phyloP scores from a whole-genome alignment of 179 eudicot genomes.

The Monotropa hypopitys region DNA sequence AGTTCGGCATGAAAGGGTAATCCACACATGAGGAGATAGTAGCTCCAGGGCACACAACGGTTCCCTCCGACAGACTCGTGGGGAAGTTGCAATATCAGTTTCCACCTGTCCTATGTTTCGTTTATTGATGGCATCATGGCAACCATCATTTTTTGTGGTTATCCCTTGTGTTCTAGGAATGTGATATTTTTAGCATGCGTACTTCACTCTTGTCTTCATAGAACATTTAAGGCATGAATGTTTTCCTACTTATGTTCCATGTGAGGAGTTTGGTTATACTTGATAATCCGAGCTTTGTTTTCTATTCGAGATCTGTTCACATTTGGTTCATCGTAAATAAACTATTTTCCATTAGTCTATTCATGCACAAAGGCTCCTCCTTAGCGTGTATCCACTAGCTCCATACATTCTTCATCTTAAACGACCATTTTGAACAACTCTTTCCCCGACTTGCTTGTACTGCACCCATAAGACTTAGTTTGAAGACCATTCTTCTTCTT shows the following conservation, averaged over 20 bases:
- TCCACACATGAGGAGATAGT: too few species aligned
- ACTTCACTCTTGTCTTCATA: background rate
- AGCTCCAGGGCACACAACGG: too few species aligned
- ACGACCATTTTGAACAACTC: background rate
- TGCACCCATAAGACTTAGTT: background rate
- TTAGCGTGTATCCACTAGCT: background rate
- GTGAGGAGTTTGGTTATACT: too few species aligned
- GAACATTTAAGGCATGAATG: background rate
- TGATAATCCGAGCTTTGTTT: too few species aligned
- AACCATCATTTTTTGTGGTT: background rate
- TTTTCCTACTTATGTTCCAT: background rate
- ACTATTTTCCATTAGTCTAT: too few species aligned
- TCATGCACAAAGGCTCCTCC: too few species aligned
- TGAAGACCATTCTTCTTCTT: background rate
- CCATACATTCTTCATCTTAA: background rate
- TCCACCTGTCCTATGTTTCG: too few species aligned
- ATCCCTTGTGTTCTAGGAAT: background rate
- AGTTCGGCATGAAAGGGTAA: too few species aligned
- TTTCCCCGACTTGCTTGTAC: background rate
- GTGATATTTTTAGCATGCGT: background rate
- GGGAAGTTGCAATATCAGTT: too few species aligned
- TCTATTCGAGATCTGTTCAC: too few species aligned
- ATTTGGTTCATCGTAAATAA: too few species aligned
- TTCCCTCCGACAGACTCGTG: too few species aligned
- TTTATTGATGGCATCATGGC: background rate